Evolutionary conservation across 176 grass and related monocot species (phyloP).

Genomic region (Musa acuminata): DNA sequence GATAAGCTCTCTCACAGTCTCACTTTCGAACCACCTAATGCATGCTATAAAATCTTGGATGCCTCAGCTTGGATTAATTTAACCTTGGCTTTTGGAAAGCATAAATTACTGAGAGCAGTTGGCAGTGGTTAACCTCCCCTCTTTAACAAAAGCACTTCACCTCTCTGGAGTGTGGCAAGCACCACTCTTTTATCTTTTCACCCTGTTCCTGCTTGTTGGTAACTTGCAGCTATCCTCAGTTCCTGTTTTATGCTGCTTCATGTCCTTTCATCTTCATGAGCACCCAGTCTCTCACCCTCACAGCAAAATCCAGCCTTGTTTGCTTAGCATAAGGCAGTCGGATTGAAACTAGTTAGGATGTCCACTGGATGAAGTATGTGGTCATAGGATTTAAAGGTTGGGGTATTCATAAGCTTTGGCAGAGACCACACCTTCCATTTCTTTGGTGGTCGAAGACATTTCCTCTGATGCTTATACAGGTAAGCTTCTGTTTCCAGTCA

Average conservation of each 20-base stretch:
- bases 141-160: constrained; percentile 51
- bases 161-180: background rate
- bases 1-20: background rate
- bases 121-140: constrained; percentile 37
- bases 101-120: constrained; percentile 25
- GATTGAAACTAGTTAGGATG: background rate
- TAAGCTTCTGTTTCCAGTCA: constrained; percentile 34
- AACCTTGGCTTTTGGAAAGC: constrained; percentile 1
- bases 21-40: constrained; percentile 7
- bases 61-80: constrained; percentile 2
- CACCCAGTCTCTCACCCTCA: background rate
- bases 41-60: background rate
- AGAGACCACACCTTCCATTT: no score
- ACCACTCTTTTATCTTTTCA: constrained; percentile 12
- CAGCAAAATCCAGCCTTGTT: background rate
- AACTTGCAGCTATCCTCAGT: constrained; percentile 33
- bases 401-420: constrained; percentile 1
- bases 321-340: no score
- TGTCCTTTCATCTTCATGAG: constrained; percentile 27
- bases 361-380: no score
- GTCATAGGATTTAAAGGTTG: constrained; percentile 11
- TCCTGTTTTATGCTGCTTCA: constrained; percentile 26
- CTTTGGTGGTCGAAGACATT: constrained; percentile 4
- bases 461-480: constrained; percentile 28
- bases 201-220: constrained; percentile 3